Evolutionary conservation across 768 basidiomycete species (phyloP).

Genomic region (Tricholoma furcatifolium): DNA sequence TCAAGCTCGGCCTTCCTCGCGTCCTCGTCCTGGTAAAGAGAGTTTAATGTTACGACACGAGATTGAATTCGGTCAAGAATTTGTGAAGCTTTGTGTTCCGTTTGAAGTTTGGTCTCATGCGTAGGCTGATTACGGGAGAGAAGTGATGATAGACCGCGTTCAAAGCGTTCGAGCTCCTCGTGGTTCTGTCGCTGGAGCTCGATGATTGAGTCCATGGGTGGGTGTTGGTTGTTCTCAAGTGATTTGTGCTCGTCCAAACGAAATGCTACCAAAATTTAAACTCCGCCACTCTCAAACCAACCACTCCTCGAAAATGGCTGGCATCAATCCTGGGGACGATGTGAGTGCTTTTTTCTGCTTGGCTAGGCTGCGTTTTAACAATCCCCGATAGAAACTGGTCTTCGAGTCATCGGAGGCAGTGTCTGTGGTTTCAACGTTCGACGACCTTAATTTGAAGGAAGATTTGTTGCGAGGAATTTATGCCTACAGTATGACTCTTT

Average conservation of each 20-base stretch:
- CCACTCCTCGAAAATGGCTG: constrained; percentile 61
- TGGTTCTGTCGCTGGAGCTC: constrained; percentile 95
- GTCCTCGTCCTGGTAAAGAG: constrained; percentile 77
- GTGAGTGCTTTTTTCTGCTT: constrained; percentile 37
- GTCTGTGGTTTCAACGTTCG: constrained; percentile 85
- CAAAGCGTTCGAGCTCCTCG: constrained; percentile 92
- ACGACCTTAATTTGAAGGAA: constrained; percentile 90
- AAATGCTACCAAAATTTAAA: constrained; percentile 40
- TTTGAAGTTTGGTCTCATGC: constrained; percentile 66
- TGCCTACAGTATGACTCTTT: constrained; percentile 79
- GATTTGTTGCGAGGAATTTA: constrained; percentile 96
- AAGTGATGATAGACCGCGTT: constrained; percentile 81
- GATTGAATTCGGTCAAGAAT: constrained; percentile 83
- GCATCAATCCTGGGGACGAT: constrained; percentile 85
- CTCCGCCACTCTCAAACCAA: constrained; percentile 52
- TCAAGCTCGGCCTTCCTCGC: constrained; percentile 68
- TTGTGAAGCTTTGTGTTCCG: constrained; percentile 88
- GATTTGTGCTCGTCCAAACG: constrained; percentile 16
- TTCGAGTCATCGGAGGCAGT: constrained; percentile 95
- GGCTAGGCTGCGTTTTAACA: constrained; percentile 7
- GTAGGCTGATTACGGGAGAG: constrained; percentile 65
- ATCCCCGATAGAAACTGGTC: constrained; percentile 71
- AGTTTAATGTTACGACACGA: constrained; percentile 61
- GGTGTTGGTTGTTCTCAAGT: constrained; percentile 7
- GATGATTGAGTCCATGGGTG: constrained; percentile 89